Evolutionary conservation across 495 filamentous ascomycete genomes (phyloP).

Genomic region (Echria macrotheca): DNA sequence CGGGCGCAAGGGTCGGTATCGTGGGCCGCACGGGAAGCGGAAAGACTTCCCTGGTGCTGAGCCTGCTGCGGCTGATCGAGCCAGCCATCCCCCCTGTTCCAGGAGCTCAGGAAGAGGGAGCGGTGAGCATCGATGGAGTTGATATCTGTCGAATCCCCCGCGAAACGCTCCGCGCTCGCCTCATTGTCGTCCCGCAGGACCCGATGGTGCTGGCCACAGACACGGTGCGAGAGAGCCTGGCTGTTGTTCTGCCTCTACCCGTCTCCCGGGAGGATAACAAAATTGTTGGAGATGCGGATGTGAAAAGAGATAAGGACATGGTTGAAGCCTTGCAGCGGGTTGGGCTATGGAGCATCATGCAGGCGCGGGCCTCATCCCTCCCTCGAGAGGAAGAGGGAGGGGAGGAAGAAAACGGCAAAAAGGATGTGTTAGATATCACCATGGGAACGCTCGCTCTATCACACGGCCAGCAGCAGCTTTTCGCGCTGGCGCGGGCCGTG

Average conservation of each 20-base stretch:
- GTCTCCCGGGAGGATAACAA: no score
- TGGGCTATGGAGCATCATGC: slow-evolving; percentile 9
- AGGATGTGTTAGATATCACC: background rate
- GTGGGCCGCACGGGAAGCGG: slow-evolving; percentile 39
- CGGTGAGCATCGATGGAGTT: slow-evolving; percentile 26
- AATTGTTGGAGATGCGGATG: no score
- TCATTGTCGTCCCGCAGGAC: slow-evolving; percentile 43
- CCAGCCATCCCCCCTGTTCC: no score
- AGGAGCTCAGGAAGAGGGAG: slow-evolving; percentile 58
- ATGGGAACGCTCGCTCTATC: slow-evolving; percentile 23
- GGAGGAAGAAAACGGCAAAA: background rate
- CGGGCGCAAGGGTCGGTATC: slow-evolving; percentile 6
- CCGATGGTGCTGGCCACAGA: slow-evolving; percentile 42
- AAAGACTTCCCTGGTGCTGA: slow-evolving; percentile 83
- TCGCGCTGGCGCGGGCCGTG: slow-evolving; percentile 55
- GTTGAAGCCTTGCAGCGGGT: slow-evolving; percentile 12
- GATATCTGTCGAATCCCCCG: slow-evolving; percentile 8
- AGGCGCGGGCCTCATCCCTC: slow-evolving; percentile 6
- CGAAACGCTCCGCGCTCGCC: slow-evolving; percentile 5
- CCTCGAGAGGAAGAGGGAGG: background rate
- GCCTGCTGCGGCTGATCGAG: slow-evolving; percentile 88
- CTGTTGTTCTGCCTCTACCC: slow-evolving; percentile 1
- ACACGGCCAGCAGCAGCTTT: slow-evolving; percentile 56
- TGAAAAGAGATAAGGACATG: slow-evolving; percentile 17
- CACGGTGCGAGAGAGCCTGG: slow-evolving; percentile 12